Evolutionary conservation across 1,139 yeast species (phyloP).

Genomic region (Protomyces gravidus): DNA sequence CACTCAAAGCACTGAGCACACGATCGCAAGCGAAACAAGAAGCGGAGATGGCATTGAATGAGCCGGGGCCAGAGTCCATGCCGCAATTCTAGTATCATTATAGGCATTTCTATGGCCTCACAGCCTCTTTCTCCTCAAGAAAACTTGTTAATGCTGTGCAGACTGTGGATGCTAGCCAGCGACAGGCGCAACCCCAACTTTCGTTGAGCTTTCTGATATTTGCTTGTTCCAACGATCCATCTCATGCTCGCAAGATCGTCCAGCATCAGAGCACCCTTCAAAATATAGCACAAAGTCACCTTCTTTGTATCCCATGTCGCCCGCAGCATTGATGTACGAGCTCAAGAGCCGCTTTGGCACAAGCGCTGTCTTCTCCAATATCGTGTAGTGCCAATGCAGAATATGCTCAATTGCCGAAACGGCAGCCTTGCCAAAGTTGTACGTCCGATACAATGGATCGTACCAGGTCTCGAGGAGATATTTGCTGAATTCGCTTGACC

Average conservation of each 20-base stretch:
- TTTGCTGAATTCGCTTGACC: slow-evolving; percentile 60
- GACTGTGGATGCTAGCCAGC: background rate
- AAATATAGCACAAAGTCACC: slow-evolving; percentile 44
- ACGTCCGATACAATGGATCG: slow-evolving; percentile 63
- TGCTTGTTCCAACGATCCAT: slow-evolving; percentile 36
- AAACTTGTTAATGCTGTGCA: no score
- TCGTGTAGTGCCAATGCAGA: slow-evolving; percentile 87
- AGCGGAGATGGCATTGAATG: background rate
- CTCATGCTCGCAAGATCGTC: slow-evolving; percentile 39
- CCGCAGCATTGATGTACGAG: slow-evolving; percentile 43
- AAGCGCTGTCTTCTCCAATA: slow-evolving; percentile 65
- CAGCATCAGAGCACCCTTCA: slow-evolving; percentile 38
- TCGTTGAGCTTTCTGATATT: background rate
- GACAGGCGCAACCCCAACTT: no score
- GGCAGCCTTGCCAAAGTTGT: slow-evolving; percentile 58
- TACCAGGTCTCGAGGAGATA: slow-evolving; percentile 71
- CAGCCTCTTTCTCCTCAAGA: no score
- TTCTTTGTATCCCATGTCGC: slow-evolving; percentile 38
- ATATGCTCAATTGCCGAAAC: slow-evolving; percentile 72
- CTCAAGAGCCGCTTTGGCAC: slow-evolving; percentile 60
- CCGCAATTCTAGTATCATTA: background rate
- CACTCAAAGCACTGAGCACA: slow-evolving; percentile 16
- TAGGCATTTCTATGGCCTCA: no score
- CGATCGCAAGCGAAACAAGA: slow-evolving; percentile 5
- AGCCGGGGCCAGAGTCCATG: background rate